phyloP scores from a whole-genome alignment of 306 rosid genomes.

The Ziziphus jujuba region DNA sequence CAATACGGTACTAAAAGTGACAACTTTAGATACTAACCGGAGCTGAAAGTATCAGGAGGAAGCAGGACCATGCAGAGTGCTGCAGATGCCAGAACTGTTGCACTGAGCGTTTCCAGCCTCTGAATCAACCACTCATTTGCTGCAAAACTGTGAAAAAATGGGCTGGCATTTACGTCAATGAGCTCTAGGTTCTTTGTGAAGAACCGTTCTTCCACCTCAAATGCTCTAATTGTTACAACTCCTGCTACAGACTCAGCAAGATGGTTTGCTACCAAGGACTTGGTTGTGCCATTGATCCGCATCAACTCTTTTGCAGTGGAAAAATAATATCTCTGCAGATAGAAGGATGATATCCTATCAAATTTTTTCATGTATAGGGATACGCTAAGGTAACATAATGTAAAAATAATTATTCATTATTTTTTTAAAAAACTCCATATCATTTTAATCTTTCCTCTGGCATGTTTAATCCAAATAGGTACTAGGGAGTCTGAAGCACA shows the following conservation, averaged over 20 bases:
- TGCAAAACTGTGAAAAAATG: conserved; percentile 25
- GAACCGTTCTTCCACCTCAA: conserved; percentile 29
- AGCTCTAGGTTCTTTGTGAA: conserved; percentile 20
- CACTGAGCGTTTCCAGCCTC: conserved; percentile 27
- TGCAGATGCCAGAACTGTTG: conserved; percentile 21
- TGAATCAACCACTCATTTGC: conserved; percentile 33
- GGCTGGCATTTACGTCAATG: conserved; percentile 25
- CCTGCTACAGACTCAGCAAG: conserved; percentile 32
- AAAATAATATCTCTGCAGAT: conserved; percentile 11
- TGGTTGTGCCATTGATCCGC: conserved; percentile 32
- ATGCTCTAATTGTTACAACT: conserved; percentile 26
- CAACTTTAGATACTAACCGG: conserved; percentile 8
- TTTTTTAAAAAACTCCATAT: no score
- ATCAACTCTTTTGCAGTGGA: conserved; percentile 28
- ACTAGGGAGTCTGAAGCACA: no score
- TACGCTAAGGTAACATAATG: no score
- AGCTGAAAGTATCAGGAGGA: conserved; percentile 21
- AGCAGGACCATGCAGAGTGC: conserved; percentile 29
- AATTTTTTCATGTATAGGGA: not conserved
- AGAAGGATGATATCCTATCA: not conserved
- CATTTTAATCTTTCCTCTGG: not conserved
- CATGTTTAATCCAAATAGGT: no score
- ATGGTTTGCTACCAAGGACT: conserved; percentile 25
- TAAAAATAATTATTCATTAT: no score
- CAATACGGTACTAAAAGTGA: not conserved